phyloP scores from a whole-genome alignment of 345 rosid species.

The Leavenworthia alabamica region DNA sequence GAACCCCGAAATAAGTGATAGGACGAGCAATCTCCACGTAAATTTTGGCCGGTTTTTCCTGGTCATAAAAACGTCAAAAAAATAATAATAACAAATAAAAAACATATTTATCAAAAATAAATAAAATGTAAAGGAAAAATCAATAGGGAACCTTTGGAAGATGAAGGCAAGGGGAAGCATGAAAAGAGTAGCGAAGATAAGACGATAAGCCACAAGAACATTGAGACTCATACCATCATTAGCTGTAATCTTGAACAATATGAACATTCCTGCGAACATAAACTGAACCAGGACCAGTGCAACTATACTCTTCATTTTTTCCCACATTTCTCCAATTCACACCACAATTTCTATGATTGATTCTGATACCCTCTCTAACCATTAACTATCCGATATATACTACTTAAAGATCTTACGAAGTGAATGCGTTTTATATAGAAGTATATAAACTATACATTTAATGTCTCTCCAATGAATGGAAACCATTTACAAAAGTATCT shows the following conservation, averaged over 20 bases:
- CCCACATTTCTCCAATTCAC: slow-evolving; percentile 14
- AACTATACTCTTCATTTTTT: slow-evolving; percentile 20
- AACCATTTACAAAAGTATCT: too few relatives aligned
- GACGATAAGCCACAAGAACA: slow-evolving; percentile 36
- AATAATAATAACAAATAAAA: too few relatives aligned
- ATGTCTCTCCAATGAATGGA: neutral
- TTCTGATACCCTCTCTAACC: neutral
- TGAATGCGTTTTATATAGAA: neutral
- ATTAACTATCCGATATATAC: neutral
- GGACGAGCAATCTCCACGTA: slow-evolving; percentile 39
- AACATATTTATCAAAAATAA: neutral
- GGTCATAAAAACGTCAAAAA: slow-evolving; percentile 4
- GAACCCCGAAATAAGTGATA: slow-evolving; percentile 41
- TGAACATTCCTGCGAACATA: slow-evolving; percentile 27
- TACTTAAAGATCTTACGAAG: neutral
- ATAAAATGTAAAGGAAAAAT: neutral
- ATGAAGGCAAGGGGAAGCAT: slow-evolving; percentile 36
- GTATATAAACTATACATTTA: neutral
- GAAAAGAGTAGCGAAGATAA: slow-evolving; percentile 29
- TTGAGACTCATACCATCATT: slow-evolving; percentile 29
- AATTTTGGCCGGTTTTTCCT: slow-evolving; percentile 42
- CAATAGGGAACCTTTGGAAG: slow-evolving; percentile 32
- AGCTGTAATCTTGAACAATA: slow-evolving; percentile 35
- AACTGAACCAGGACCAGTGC: slow-evolving; percentile 35
- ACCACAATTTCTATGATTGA: neutral